Base-by-base conservation (phyloP, 495 filamentous ascomycete species). In the Amniculicola lignicola region DNA sequence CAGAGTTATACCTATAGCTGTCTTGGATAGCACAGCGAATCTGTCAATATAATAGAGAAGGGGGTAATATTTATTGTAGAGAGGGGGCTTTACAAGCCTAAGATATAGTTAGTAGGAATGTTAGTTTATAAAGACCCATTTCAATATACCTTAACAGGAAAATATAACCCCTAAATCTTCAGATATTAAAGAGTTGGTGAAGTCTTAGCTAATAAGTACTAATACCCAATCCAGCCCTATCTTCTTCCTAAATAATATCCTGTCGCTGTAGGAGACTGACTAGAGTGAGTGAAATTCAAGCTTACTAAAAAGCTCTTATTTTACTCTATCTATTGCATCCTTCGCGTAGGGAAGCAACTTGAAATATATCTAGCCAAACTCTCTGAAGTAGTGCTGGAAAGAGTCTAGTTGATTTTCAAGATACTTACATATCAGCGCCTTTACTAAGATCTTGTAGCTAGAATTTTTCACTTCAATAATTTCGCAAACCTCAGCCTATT, bases 211-310 rank as follows among this genome's bases (percentile, higher is more conserved):
- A 15, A 39, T 39, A 4, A 39, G 36, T 39, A 18, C 36, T 15
- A 39, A 15, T 18, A 39, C 36, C 36, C n/a, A 39, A 39, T 4
- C 36, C n/a, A 15, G 36, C 36, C 19, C n/a, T 15, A 18, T n/a
- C n/a, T n/a, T 15, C 36, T 39, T 39, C n/a, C 36, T 39, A 39
- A 39, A 39, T 4, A 39, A 39, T 39, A 39, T 39, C n/a, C 36
- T 39, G 19, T 15, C n/a, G n/a, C 36, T 15, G n/a, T 4, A 39
- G 19, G 36, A 39, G 36, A 12, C 36, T 39, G n/a, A 39, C 14
- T 18, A 15, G n/a, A 39, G 36, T 18, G 36, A 39, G 36, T 39
- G n/a, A 39, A 39, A 12, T 15, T 39, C n/a, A 39, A 39, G 36
- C 36, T 39, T 15, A 39, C 36, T 39, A 15, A 39, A 39, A 39